Evolutionary conservation across 371 early-diverging fungal species (phyloP).

Genomic region (Mortierella sp.): DNA sequence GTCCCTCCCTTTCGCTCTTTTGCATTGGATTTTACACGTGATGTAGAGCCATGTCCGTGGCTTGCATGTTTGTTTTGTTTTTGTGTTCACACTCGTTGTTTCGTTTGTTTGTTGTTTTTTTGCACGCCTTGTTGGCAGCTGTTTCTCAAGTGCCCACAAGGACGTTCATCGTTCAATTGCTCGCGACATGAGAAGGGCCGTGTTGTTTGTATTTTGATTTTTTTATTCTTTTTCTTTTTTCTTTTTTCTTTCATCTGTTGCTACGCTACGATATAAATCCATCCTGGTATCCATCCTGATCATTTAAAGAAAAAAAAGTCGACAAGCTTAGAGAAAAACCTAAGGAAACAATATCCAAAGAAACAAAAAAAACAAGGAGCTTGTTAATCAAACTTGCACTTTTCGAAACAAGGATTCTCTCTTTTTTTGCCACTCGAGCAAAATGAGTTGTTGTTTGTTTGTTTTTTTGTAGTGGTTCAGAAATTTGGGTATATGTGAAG

Average conservation of each 20-base stretch:
- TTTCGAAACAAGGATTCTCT: background rate
- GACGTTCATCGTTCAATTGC: too few species aligned
- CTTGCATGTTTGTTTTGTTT: slow-evolving; percentile 1
- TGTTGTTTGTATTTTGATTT: too few species aligned
- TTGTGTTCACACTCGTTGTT: background rate
- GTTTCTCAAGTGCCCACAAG: background rate
- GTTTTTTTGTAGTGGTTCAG: slow-evolving; percentile 22
- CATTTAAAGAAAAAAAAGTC: background rate
- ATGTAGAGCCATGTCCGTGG: background rate
- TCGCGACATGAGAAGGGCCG: too few species aligned
- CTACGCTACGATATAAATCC: background rate
- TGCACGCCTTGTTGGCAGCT: background rate
- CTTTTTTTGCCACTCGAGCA: background rate
- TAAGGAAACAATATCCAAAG: background rate
- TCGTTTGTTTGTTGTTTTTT: background rate
- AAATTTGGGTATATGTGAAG: slow-evolving; percentile 59
- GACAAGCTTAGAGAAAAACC: background rate
- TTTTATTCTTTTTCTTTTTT: background rate
- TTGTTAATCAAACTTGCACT: slow-evolving; percentile 1
- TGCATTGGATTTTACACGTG: background rate
- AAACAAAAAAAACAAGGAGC: background rate
- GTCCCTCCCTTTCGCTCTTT: too few species aligned
- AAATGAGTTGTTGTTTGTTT: background rate
- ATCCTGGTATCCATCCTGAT: background rate
- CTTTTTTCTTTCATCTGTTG: background rate